Conservation (phyloP, 352 stramenopile genomes). For the Phytophthora meadii region DNA sequence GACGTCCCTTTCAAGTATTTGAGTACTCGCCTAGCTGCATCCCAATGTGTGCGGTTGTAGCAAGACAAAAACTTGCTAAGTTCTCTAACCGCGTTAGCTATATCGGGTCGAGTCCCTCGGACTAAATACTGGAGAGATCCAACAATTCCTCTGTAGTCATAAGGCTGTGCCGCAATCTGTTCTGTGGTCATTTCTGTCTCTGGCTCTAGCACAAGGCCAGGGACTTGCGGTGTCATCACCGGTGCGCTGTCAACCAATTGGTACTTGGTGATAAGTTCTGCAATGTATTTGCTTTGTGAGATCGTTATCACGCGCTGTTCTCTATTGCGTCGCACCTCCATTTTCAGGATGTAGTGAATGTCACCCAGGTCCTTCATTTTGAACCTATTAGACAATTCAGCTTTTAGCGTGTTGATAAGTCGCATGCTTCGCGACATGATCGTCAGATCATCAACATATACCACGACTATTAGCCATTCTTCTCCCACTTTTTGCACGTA, state of each 20-base stretch:
- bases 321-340: slow-evolving; percentile 9
- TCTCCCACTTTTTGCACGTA: slow-evolving; percentile 40
- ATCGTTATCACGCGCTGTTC: slow-evolving; percentile 1
- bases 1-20: slow-evolving; percentile 27
- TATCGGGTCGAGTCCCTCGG: slow-evolving; percentile 31
- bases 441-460: slow-evolving; percentile 38
- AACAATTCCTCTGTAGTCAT: slow-evolving; percentile 27
- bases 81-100: slow-evolving; percentile 38
- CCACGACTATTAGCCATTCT: slow-evolving; percentile 33
- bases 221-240: slow-evolving; percentile 5
- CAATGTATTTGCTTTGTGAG: background rate
- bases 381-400: slow-evolving; percentile 28
- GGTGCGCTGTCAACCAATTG: background rate
- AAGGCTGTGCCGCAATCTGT: slow-evolving; percentile 27
- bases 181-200: slow-evolving; percentile 26
- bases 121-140: slow-evolving; percentile 41
- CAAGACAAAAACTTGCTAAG: slow-evolving; percentile 31
- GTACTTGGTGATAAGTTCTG: background rate
- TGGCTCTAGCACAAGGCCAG: slow-evolving; percentile 10
- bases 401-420: slow-evolving; percentile 28
- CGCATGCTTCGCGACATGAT: slow-evolving; percentile 22
- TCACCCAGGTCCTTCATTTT: slow-evolving; percentile 46
- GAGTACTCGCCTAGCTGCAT: slow-evolving; percentile 27
- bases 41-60: slow-evolving; percentile 38
- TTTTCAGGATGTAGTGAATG: slow-evolving; percentile 41